Evolutionary conservation across 2,329 filamentous ascomycete genomes (phyloP), one percentile per base, ranked within the genome.

Genomic region (Chalaropsis ovoidea): DNA sequence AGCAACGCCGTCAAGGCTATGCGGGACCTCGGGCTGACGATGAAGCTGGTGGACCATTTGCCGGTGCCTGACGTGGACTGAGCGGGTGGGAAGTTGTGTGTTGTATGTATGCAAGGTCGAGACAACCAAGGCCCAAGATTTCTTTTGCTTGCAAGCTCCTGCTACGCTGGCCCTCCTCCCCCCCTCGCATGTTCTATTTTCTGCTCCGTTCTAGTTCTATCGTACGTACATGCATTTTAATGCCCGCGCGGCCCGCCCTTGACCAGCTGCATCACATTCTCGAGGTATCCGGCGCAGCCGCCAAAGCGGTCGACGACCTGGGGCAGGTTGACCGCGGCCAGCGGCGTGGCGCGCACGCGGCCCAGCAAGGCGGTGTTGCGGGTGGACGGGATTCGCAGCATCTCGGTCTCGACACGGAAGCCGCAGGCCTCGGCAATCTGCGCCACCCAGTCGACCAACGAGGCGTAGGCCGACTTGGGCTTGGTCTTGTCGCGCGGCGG

Each of bases 331-430:
- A 78, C 69, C 10, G 77, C 70, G 2, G 70, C 70, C 0, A 66
- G 54, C 0, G 69, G 60, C 61, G 68, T 70, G 3, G 70, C 72
- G 61, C 75, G 75, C 54, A 72, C 75, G 41, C 89, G 81, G 3
- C 92, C 92, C 49, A 97, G 73, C 39, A 99, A 78, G 0, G 86
- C 90, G 19, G 86, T 85, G 74, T 97, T 97, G 68, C 94, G 80
- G 47, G 93, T 96, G 74, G 89, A 95, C 0, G 94, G 94, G 68
- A 99, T 97, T 58, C 93, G 81, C 71, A 99, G 75, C 79, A 94
- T 86, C 71, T 96, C 93, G 69, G 82, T 89, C 75, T 97, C 90
- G 0, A 89, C 81, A 4, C 80, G 76, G 80, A 86, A 96, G 1
- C 88, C 89, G 69, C 90, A 84, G 66, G 88, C 86, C 41, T 78